Conservation (phyloP, 805 yeast genomes). For the Sugiyamaella boreocaroliniensis region DNA sequence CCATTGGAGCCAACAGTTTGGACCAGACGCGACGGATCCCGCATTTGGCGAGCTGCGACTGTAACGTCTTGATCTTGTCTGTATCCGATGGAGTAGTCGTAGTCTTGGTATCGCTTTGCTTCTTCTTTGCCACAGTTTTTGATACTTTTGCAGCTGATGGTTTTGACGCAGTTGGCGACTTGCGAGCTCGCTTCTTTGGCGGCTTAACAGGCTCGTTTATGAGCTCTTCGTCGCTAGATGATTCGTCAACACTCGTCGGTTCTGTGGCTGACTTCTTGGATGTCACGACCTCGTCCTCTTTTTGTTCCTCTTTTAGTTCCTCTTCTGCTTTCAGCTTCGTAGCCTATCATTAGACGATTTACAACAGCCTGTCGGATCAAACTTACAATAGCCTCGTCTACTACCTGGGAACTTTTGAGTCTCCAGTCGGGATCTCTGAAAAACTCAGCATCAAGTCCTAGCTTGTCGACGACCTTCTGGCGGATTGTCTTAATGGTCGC, state of each 20-base stretch:
- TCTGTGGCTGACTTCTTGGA: background rate
- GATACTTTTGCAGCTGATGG: background rate
- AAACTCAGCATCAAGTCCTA: conserved; percentile 15
- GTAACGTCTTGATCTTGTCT: conserved; percentile 24
- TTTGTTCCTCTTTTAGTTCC: background rate
- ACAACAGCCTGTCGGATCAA: background rate
- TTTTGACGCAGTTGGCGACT: background rate
- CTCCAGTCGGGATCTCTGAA: conserved; percentile 17
- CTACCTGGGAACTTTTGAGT: conserved; percentile 10
- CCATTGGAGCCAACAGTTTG: conserved; percentile 17
- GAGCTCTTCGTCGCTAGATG: background rate
- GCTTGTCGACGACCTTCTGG: conserved; percentile 11
- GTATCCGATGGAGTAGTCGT: background rate
- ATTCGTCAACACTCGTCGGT: background rate
- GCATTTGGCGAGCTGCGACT: conserved; percentile 23
- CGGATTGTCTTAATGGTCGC: conserved; percentile 18
- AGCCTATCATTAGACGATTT: background rate
- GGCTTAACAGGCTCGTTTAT: background rate
- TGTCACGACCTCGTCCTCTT: background rate
- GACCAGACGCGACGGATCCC: conserved; percentile 26
- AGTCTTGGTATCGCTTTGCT: no score
- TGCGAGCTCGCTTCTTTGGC: background rate
- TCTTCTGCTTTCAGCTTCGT: background rate
- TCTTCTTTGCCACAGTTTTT: no score
- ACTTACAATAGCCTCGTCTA: conserved; percentile 15